Evolutionary conservation across 177 flowering plant species (phyloP).

Genomic region (Tripterygium wilfordii): DNA sequence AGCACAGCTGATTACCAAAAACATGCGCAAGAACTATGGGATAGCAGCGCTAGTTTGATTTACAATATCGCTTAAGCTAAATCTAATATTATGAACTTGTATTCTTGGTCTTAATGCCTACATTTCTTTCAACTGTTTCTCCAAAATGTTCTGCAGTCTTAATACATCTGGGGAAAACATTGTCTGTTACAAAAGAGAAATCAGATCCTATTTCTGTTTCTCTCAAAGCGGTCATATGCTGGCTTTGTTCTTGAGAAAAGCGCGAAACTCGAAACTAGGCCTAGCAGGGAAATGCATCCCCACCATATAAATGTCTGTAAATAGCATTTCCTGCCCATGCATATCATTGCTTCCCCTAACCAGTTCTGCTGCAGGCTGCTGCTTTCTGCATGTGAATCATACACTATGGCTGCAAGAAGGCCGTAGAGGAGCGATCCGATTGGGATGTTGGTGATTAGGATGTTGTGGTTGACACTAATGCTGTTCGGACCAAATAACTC

Average conservation of each 20-base stretch:
- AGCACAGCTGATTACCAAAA: too few species aligned
- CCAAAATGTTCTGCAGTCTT: neutral
- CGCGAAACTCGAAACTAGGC: conserved; percentile 17
- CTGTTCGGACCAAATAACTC: conserved; percentile 37
- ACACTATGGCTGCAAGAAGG: conserved; percentile 25
- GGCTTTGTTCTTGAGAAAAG: conserved; percentile 26
- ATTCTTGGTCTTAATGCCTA: neutral
- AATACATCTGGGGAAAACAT: neutral
- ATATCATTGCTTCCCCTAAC: conserved; percentile 16
- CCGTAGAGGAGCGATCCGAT: conserved; percentile 33
- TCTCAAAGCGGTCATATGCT: conserved; percentile 25
- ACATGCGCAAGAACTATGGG: too few species aligned
- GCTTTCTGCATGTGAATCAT: conserved; percentile 18
- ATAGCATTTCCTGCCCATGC: conserved; percentile 32
- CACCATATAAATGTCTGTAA: conserved; percentile 28
- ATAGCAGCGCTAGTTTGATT: too few species aligned
- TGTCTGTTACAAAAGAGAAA: neutral
- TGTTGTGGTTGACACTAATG: conserved; percentile 34
- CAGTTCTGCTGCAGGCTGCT: neutral
- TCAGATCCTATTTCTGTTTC: conserved; percentile 7
- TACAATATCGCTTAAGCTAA: too few species aligned
- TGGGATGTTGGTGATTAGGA: conserved; percentile 40
- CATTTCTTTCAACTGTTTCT: neutral
- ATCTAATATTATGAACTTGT: conserved; percentile 20
- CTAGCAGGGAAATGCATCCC: conserved; percentile 25